These are phyloP conservation scores for Dictyostelium intermedium DNA, from an alignment of 78 protist genomes.

Conservation along the genomic window DNA sequence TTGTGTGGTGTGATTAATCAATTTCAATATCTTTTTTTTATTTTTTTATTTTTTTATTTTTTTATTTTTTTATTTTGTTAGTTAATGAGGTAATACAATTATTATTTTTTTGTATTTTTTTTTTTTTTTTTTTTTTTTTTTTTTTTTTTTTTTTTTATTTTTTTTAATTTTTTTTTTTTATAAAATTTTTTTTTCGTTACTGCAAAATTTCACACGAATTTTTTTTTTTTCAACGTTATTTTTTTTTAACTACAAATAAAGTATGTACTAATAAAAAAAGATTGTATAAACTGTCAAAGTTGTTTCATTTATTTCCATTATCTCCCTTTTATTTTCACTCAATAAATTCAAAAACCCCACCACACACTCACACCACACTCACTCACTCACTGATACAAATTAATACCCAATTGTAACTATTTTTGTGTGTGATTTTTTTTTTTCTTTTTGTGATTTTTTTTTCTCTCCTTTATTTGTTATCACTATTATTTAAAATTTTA, in stretches of 20 bases:
- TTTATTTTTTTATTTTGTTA: neutral
- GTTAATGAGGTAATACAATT: neutral
- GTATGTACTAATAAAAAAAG: neutral
- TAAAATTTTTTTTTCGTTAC: neutral
- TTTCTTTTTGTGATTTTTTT: neutral
- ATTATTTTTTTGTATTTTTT: neutral
- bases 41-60: neutral
- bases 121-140: neutral
- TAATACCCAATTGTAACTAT: neutral
- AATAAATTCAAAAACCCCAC: neutral
- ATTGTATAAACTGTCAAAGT: neutral
- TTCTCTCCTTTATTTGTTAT: neutral
- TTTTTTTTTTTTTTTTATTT: neutral
- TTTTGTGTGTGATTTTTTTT: neutral
- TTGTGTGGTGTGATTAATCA: no score
- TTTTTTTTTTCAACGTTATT: neutral
- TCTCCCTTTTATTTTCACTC: neutral
- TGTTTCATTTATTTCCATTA: neutral
- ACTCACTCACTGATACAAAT: neutral
- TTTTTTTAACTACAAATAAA: neutral
- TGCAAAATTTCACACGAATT: neutral
- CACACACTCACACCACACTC: neutral
- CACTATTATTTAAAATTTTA: neutral
- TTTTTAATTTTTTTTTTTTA: neutral
- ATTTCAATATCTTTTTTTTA: neutral